phyloP scores from a whole-genome alignment of 345 rosid species.

The Brassica incana region DNA sequence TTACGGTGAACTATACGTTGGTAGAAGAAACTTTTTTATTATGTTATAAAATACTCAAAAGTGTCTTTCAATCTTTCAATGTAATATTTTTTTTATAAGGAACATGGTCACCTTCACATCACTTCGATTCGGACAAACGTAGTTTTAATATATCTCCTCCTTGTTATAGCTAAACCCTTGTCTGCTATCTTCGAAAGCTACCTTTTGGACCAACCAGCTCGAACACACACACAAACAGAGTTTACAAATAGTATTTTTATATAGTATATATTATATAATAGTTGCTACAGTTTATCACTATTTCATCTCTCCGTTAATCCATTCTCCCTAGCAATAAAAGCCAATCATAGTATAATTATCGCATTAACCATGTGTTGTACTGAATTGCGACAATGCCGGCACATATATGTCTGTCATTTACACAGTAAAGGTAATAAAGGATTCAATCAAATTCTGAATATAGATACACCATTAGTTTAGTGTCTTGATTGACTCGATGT shows the following conservation, averaged over 20 bases:
- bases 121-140: constrained; percentile 36
- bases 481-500: not conserved
- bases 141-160: not conserved
- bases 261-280: not conserved
- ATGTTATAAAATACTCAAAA: no score
- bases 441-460: not conserved
- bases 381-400: constrained; percentile 17
- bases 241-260: not conserved
- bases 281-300: constrained; percentile 17
- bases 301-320: not conserved
- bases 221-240: constrained; percentile 18
- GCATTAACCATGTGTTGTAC: not conserved
- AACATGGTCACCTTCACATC: constrained; percentile 45
- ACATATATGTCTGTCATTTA: constrained; percentile 15
- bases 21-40: no score
- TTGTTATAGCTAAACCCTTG: constrained; percentile 30
- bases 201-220: constrained; percentile 42
- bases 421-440: constrained; percentile 23
- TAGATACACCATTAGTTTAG: constrained; percentile 12
- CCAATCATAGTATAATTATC: constrained; percentile 22
- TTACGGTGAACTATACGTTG: no score
- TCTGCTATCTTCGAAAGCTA: constrained; percentile 33
- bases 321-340: not conserved
- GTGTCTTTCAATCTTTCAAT: no score
- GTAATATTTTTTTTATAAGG: not conserved